Percentiles rank a stretch among this genome's conserved stretches.
Evolutionary conservation across 106 monocot genomes (phyloP).

Genomic region (Phalaenopsis equestris): DNA sequence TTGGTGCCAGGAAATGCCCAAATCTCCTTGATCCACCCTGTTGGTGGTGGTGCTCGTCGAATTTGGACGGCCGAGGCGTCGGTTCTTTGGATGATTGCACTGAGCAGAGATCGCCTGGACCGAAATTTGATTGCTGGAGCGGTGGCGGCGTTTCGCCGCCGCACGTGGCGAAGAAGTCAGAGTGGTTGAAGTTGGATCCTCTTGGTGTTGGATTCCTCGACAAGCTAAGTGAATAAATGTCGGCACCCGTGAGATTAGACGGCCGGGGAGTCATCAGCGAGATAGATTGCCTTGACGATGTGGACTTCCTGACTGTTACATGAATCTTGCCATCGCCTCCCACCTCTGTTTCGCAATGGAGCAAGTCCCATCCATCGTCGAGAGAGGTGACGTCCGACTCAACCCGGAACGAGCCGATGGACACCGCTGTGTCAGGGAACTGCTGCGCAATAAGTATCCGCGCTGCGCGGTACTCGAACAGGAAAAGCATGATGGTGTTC

Average conservation of each 20-base stretch:
- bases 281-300: slow-evolving; percentile 37
- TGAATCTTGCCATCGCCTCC: slow-evolving; percentile 56
- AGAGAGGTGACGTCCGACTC: slow-evolving; percentile 55
- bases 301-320: slow-evolving; percentile 53
- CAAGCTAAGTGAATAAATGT: slow-evolving; percentile 59
- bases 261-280: slow-evolving; percentile 47
- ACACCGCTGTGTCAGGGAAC: slow-evolving; percentile 59
- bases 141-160: slow-evolving; percentile 26
- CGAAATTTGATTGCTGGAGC: slow-evolving; percentile 43
- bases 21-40: slow-evolving; percentile 11
- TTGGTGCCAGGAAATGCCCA: slow-evolving; percentile 14
- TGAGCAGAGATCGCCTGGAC: slow-evolving; percentile 47
- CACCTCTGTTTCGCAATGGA: slow-evolving; percentile 50
- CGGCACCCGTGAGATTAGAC: slow-evolving; percentile 62
- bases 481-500: slow-evolving; percentile 60
- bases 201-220: slow-evolving; percentile 55
- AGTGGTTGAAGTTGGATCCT: slow-evolving; percentile 57
- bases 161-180: slow-evolving; percentile 52
- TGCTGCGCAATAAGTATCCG: slow-evolving; percentile 49
- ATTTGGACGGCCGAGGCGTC: slow-evolving; percentile 56
- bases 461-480: slow-evolving; percentile 68
- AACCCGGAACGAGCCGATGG: slow-evolving; percentile 47
- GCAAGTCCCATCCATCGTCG: slow-evolving; percentile 32
- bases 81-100: slow-evolving; percentile 52
- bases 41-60: slow-evolving; percentile 31